Base-by-base conservation (phyloP, 371 early-diverging fungal genomes). In the Entomophthora muscae region DNA sequence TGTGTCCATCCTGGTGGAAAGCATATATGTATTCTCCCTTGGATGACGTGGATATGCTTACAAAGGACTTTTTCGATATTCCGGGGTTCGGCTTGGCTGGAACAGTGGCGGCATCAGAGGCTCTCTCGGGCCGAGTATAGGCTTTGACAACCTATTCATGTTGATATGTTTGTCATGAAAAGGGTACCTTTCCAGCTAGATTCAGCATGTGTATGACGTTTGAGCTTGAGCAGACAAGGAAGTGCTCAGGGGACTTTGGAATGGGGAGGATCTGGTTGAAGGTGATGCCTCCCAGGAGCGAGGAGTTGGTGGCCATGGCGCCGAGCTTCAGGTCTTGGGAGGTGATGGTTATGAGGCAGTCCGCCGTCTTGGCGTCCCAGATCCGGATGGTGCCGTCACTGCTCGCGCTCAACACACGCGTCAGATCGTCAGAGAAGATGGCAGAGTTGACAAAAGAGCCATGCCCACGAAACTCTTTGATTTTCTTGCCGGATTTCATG, bases 391-490 rank as follows among this genome's bases (percentile, higher is more conserved):
- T 83, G 1, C 95, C 95, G 68, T 96, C 97, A 64, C 86, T 86
- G 52, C 88, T 86, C 0, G 78, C 89, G 66, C 84, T 88, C 21
- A 92, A 64, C 0, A 96, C 73, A 1, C 76, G 69, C 0, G 76
- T 65, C 66, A 80, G 81, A 65, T 90, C 89, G 10, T 70, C 55
- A 13, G 82, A 82, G 64, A 82, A 96, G 1, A 79, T 59, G 1
- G 82, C 90, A 22, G 76, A 72, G 70, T 92, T 95, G 52, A 93
- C 85, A 66, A 85, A 90, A 0, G 90, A 86, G 0, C 84, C 75
- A 65, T 96, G 97, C 0, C 97, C 97, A 32, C 85, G 76, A 66
- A 91, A 90, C 67, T 93, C 91, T 59, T 89, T 88, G 3, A 94
- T 65, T 69, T 81, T 76, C 58, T 90, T 91, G 3, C 93, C 93